A percentile compares a stretch with the other conserved stretches of the same genome.
phyloP scores from a whole-genome alignment of 2,329 filamentous ascomycete genomes.

The Xylariomycetidae sp. region DNA sequence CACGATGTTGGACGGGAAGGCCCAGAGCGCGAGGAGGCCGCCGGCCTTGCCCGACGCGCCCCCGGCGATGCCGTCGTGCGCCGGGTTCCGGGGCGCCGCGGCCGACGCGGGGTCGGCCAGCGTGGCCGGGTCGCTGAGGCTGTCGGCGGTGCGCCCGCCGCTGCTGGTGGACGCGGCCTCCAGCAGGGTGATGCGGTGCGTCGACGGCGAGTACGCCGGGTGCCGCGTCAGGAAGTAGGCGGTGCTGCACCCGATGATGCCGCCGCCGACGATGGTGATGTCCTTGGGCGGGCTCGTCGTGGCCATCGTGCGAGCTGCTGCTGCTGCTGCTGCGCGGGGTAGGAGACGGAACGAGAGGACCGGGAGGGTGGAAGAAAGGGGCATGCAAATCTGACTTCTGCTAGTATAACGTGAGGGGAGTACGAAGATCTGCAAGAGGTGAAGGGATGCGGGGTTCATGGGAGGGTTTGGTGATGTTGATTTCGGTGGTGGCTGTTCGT shows the following conservation, averaged over 20 bases:
- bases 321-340: not conserved
- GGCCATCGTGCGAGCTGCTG: conserved; percentile 6
- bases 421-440: too few relatives aligned
- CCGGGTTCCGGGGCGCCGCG: conserved; percentile 16
- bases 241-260: conserved; percentile 69
- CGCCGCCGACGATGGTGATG: conserved; percentile 50
- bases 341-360: not conserved
- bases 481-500: too few relatives aligned
- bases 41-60: conserved; percentile 75
- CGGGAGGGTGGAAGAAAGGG: too few relatives aligned
- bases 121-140: conserved; percentile 25
- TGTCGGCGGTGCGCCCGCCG: conserved; percentile 28
- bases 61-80: conserved; percentile 52
- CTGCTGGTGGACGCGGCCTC: conserved; percentile 52
- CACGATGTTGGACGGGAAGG: conserved; percentile 65
- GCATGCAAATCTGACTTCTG: too few relatives aligned
- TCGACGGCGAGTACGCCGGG: conserved; percentile 56
- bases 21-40: conserved; percentile 67
- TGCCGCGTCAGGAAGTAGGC: conserved; percentile 72
- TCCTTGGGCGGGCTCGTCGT: conserved; percentile 14
- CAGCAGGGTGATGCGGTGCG: conserved; percentile 63
- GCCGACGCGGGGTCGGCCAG: conserved; percentile 18
- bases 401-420: too few relatives aligned
- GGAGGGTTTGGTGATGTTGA: too few relatives aligned
- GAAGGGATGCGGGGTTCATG: too few relatives aligned